These are phyloP conservation scores for Lachancea dasiensis DNA, from an alignment of 805 yeast species.

Conservation along the genomic window DNA sequence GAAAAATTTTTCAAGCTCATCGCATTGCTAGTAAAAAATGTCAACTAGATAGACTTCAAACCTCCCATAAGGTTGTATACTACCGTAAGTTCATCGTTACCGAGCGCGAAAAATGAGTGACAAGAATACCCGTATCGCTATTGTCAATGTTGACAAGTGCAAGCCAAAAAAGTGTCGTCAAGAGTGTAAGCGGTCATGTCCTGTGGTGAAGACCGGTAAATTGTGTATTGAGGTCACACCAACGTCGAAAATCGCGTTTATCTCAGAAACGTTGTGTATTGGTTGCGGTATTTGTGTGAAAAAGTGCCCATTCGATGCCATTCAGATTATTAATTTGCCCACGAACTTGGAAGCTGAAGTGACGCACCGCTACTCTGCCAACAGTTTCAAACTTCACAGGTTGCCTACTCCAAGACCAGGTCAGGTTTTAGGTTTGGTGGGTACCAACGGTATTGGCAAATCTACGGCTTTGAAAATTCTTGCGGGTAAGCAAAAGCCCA, in stretches of 20 bases:
- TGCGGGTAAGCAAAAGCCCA: conserved; percentile 97
- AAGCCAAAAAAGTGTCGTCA: conserved; percentile 98
- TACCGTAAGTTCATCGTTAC: neutral
- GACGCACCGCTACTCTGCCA: conserved; percentile 96
- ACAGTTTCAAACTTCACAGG: conserved; percentile 94
- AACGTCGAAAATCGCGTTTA: conserved; percentile 84
- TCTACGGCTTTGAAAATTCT: conserved; percentile 94
- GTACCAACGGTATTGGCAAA: conserved; percentile 99
- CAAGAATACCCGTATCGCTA: conserved; percentile 81
- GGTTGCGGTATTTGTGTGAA: conserved; percentile 99
- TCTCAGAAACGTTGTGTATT: conserved; percentile 89
- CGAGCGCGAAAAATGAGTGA: conserved; percentile 27
- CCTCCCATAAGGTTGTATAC: no score
- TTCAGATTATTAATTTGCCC: conserved; percentile 91
- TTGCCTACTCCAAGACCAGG: conserved; percentile 99
- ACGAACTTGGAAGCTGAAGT: conserved; percentile 89
- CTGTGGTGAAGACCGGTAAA: conserved; percentile 96
- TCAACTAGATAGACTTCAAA: no score
- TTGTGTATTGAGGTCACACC: conserved; percentile 96
- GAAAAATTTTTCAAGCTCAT: conserved; percentile 10
- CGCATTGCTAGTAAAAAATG: conserved; percentile 4
- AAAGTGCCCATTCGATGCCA: conserved; percentile 97
- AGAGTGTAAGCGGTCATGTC: conserved; percentile 95
- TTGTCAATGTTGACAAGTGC: conserved; percentile 89
- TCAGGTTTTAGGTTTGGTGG: conserved; percentile 95